Evolutionary conservation across 164 flowering plant genomes (phyloP), one percentile per base, ranked within the genome.

Genomic region (Vitis vinifera): DNA sequence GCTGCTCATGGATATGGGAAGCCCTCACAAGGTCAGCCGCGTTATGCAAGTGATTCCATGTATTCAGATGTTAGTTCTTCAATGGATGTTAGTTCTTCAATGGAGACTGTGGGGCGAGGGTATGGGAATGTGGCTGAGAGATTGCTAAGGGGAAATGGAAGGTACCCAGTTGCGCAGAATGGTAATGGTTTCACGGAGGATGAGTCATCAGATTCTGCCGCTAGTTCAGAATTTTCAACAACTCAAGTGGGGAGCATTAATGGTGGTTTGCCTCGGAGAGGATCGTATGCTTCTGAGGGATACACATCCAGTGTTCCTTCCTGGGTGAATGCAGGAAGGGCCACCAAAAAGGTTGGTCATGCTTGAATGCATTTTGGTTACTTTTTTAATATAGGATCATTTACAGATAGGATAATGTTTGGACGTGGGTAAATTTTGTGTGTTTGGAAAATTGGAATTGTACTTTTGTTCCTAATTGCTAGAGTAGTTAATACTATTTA

Each of bases 121-220:
- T 50, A 10, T 16, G 74, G 75, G 51, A 31, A 51, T 48, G 55
- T 50, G 61, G 74, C 67, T 3, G 82, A 68, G 31, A 69, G 79
- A 70, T 19, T 69, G 29, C 81, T 50, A 16, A 58, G 77, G 56
- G 75, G 76, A 27, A 79, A 62, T 12, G 84, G 78, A 19, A 77
- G 80, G 69, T 81, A 84, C 62, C 79, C 81, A 6, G 76, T 51
- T 64, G 76, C 75, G 50, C 55, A 55, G 59, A 74, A 73, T 76
- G 85, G 68, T 30, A 74, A 73, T 76, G 85, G 68, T 44, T 86
- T 71, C 72, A 73, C 87, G 0, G 97, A 91, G 68, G 93, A 89
- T 14, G 97, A 88, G 63, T 81, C 81, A 1, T 85, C 88, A 1
- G 92, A 91, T 81, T 90, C 97, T 17, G 89, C 81, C 63, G 82